These are phyloP conservation scores for Jamesozyma jinghongensis DNA, from an alignment of 805 yeast genomes.

Conservation along the genomic window DNA sequence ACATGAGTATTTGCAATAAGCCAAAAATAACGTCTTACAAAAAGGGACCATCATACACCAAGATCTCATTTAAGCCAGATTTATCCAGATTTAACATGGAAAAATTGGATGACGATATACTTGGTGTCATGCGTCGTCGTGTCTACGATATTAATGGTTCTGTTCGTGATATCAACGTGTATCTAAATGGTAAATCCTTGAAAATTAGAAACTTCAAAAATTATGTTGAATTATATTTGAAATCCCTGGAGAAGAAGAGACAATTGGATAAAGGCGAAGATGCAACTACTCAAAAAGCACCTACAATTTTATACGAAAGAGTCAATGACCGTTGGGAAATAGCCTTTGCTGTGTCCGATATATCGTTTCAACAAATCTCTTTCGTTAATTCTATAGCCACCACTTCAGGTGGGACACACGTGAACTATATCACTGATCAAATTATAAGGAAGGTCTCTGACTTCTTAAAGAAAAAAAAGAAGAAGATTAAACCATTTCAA, in stretches of 20 bases:
- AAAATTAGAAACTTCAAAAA: conserved; percentile 69
- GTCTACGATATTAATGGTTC: conserved; percentile 95
- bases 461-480: conserved; percentile 57
- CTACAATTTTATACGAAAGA: conserved; percentile 68
- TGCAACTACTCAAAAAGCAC: conserved; percentile 27
- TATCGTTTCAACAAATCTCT: conserved; percentile 84
- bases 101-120: conserved; percentile 68
- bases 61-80: conserved; percentile 83
- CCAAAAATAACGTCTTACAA: conserved; percentile 54
- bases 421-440: conserved; percentile 76
- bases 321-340: conserved; percentile 90
- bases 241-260: conserved; percentile 49
- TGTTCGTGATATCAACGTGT: conserved; percentile 70
- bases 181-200: conserved; percentile 63
- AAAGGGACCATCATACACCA: conserved; percentile 68
- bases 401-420: conserved; percentile 94
- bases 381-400: conserved; percentile 98
- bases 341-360: conserved; percentile 90
- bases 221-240: conserved; percentile 83
- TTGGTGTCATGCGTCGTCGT: conserved; percentile 82
- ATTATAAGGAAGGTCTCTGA: conserved; percentile 70
- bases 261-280: conserved; percentile 33
- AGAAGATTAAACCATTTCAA: conserved; percentile 79
- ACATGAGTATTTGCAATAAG: conserved; percentile 70
- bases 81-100: conserved; percentile 77